phyloP scores from a whole-genome alignment of 2,329 filamentous ascomycete genomes.

The Alternaria alternata region DNA sequence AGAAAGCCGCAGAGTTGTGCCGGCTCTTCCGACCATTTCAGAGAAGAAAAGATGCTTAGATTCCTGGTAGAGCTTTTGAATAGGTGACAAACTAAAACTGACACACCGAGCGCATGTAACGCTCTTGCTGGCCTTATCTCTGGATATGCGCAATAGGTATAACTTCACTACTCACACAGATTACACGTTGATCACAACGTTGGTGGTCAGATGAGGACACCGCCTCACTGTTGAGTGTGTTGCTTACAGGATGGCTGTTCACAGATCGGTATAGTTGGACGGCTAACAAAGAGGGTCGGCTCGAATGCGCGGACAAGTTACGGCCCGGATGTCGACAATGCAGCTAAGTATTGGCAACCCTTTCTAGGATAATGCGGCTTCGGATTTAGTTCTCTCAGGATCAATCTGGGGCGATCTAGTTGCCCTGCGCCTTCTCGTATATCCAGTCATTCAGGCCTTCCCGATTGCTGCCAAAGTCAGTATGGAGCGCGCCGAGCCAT shows the following conservation, averaged over 20 bases:
- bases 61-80: neutral
- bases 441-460: slow-evolving; percentile 96
- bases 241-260: slow-evolving; percentile 1
- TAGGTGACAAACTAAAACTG: neutral
- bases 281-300: slow-evolving; percentile 10
- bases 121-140: neutral
- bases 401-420: slow-evolving; percentile 22
- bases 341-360: slow-evolving; percentile 4
- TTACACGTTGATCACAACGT: neutral
- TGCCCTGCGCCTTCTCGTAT: slow-evolving; percentile 77
- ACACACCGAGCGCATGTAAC: neutral
- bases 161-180: neutral
- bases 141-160: neutral
- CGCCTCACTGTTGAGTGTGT: neutral
- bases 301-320: slow-evolving; percentile 9
- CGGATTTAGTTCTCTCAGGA: neutral
- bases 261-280: neutral
- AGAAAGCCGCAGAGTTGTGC: neutral
- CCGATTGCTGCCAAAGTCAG: slow-evolving; percentile 69
- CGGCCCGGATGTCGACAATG: slow-evolving; percentile 10
- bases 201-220: neutral
- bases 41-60: neutral
- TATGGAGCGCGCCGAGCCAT: neutral
- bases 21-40: neutral
- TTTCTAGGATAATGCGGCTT: neutral